Base-by-base conservation (phyloP, 192 early-diverging fungal genomes). In the Fimicolochytrium jonesii region DNA sequence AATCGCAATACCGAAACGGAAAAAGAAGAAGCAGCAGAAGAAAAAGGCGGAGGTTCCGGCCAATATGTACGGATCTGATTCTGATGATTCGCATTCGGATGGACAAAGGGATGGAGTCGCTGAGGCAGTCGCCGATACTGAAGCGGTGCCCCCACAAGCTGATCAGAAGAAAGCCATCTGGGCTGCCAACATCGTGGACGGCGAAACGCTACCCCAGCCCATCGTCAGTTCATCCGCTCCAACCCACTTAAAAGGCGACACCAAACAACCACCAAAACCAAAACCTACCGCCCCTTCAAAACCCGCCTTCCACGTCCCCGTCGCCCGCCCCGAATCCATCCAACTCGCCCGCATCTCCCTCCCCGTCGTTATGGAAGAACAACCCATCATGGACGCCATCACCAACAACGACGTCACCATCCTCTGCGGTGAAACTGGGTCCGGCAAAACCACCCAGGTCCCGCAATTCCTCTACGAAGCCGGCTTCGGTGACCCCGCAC, bases 391-490 rank as follows among this genome's bases (percentile, higher is more conserved):
- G 97, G 97, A 99, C 74, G 80, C 88, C 6, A 94, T 99, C 56
- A 61, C 77, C 25, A 74, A 82, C n/a, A 89, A 98, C 67, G 83
- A 88, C 11, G 88, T 94, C 9, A 80, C 90, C 9, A 88, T 99
- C 35, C 84, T 99, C 43, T 97, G 95, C 71, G 97, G 97, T 62
- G 97, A 99, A 71, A 99, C 97, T 0, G 97, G 97, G 7, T 73
- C 70, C 9, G 93, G 94, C 53, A 95, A 97, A 73, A 97, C 94
- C 13, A 96, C 95, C 0, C 94, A 97, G 72, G 86, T 99, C 0
- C 97, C 97, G 1, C 95, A 98, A 74, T 96, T 99, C 53, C 74
- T 98, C 50, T 93, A 96, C 54, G 97, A 99, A 66, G 91, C 96
- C 29, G 97, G 97, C n/a, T 99, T 94, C 66, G 90, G 93, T 31